phyloP scores from a whole-genome alignment of 768 basidiomycete genomes.

The Rhodotorula babjevae region DNA sequence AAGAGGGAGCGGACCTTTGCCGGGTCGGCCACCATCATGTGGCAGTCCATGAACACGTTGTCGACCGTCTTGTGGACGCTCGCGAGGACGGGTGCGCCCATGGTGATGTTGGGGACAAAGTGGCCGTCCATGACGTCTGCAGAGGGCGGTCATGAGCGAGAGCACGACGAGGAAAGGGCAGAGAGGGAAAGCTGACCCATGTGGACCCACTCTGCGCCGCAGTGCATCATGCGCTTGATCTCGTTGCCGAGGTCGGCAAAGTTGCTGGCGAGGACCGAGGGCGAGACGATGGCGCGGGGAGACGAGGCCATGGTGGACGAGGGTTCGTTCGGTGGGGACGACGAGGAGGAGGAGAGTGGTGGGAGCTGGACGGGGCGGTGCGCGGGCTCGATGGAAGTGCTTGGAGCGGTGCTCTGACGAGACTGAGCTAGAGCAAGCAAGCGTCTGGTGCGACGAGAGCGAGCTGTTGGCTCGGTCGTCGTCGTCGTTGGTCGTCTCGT shows the following conservation, averaged over 20 bases:
- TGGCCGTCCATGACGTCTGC: constrained; percentile 98
- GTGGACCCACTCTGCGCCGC: constrained; percentile 95
- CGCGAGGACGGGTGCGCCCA: constrained; percentile 80
- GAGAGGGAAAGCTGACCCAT: constrained; percentile 62
- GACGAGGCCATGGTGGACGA: neutral
- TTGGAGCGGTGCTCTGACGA: no score
- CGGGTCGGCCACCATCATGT: constrained; percentile 98
- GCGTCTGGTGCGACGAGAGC: no score
- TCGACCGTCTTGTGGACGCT: constrained; percentile 81
- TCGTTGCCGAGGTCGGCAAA: constrained; percentile 91
- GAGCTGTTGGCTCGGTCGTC: no score
- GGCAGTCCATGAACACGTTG: constrained; percentile 98
- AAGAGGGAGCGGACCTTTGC: constrained; percentile 59
- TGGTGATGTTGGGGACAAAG: constrained; percentile 97
- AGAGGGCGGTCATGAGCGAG: neutral
- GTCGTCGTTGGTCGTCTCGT: no score
- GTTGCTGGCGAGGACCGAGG: constrained; percentile 94
- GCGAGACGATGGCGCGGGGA: constrained; percentile 70
- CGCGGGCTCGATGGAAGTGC: no score
- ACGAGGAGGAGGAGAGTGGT: neutral
- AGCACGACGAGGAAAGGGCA: neutral
- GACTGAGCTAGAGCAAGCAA: no score
- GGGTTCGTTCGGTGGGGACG: neutral
- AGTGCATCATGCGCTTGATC: constrained; percentile 87
- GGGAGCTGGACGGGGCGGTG: neutral